phyloP scores from a whole-genome alignment of 1,284 basidiomycete genomes.

The Exsudoporus floridanus region DNA sequence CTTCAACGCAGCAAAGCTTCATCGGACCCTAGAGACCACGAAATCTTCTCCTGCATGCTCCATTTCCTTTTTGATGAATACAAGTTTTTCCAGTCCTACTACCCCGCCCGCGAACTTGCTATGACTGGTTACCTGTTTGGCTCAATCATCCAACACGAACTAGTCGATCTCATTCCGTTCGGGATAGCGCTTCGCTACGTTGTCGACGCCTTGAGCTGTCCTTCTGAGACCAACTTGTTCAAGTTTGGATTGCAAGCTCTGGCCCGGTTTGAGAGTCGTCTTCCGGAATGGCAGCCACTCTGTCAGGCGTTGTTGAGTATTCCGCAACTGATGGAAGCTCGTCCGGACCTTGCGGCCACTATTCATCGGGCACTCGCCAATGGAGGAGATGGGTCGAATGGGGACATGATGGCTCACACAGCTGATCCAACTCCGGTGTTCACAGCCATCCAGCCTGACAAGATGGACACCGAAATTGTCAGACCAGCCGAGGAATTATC shows the following conservation, averaged over 20 bases:
- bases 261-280: constrained; percentile 81
- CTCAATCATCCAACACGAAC: constrained; percentile 90
- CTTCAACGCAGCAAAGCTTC: constrained; percentile 87
- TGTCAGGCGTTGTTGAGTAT: constrained; percentile 89
- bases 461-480: constrained; percentile 57
- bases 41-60: constrained; percentile 98
- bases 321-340: constrained; percentile 82
- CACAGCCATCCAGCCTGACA: constrained; percentile 70
- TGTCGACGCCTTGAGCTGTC: constrained; percentile 88
- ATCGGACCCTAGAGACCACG: constrained; percentile 82
- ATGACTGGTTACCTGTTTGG: constrained; percentile 98
- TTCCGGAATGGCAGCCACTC: constrained; percentile 92
- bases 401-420: constrained; percentile 40
- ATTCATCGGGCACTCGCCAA: constrained; percentile 71
- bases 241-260: constrained; percentile 95
- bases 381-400: constrained; percentile 43
- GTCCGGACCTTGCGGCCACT: constrained; percentile 80
- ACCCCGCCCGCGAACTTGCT: constrained; percentile 90
- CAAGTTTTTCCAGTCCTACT: constrained; percentile 97
- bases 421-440: constrained; percentile 60
- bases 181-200: constrained; percentile 98
- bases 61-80: constrained; percentile 99
- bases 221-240: constrained; percentile 91
- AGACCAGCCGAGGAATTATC: constrained; percentile 85
- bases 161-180: constrained; percentile 94